phyloP scores from a whole-genome alignment of 2,329 filamentous ascomycete genomes.

The Furcasterigmium furcatum region DNA sequence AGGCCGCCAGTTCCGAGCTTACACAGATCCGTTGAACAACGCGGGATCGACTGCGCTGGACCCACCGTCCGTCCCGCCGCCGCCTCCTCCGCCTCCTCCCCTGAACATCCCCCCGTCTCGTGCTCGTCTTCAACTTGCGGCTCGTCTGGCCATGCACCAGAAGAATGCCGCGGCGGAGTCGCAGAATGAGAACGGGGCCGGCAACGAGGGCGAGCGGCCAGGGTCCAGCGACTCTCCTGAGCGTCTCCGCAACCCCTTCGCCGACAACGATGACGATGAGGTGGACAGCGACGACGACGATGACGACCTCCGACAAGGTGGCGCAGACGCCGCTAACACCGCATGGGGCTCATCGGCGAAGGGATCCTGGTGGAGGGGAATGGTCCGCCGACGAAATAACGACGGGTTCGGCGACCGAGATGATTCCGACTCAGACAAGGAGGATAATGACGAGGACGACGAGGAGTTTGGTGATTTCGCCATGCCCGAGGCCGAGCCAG shows the following conservation, averaged over 20 bases:
- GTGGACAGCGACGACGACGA: slow-evolving; percentile 51
- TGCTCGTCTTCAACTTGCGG: slow-evolving; percentile 86
- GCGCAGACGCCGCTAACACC: slow-evolving; percentile 15
- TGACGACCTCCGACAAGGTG: slow-evolving; percentile 29
- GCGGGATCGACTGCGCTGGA: slow-evolving; percentile 45
- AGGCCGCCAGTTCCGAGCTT: slow-evolving; percentile 53
- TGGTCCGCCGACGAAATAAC: slow-evolving; percentile 23
- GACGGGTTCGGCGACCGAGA: slow-evolving; percentile 38
- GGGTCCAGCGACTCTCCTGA: slow-evolving; percentile 13
- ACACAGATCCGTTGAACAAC: slow-evolving; percentile 53
- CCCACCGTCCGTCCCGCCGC: slow-evolving; percentile 58
- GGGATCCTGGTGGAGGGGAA: slow-evolving; percentile 47
- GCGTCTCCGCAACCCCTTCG: slow-evolving; percentile 48
- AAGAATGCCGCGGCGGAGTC: slow-evolving; percentile 52
- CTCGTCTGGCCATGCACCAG: slow-evolving; percentile 73
- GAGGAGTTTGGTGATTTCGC: slow-evolving; percentile 69
- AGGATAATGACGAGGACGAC: slow-evolving; percentile 54
- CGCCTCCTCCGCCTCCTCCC: slow-evolving; percentile 68
- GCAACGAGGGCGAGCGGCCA: slow-evolving; percentile 21
- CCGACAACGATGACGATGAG: slow-evolving; percentile 50
- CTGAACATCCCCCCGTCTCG: slow-evolving; percentile 84
- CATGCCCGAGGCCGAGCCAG: slow-evolving; percentile 51
- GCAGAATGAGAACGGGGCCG: slow-evolving; percentile 35
- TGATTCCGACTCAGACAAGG: slow-evolving; percentile 45
- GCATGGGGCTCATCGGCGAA: slow-evolving; percentile 19